Base-by-base conservation (phyloP, 2,329 filamentous ascomycete species). In the Fusarium sp. region DNA sequence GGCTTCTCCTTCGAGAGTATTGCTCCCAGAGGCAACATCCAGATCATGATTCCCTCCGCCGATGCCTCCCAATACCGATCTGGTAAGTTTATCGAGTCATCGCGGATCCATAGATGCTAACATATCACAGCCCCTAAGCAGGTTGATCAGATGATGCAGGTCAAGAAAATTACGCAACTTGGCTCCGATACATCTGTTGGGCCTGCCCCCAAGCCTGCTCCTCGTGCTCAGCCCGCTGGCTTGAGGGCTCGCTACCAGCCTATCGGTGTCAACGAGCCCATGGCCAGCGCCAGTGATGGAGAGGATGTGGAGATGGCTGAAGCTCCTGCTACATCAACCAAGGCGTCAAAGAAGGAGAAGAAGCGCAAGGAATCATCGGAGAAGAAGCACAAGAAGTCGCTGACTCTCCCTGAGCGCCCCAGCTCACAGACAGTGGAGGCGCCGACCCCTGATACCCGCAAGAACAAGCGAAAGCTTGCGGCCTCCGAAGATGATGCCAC, bases 201-300 rank as follows among this genome's bases (percentile, higher is more conserved):
- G 24, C 81, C 83, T 49, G 81, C 84, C 4, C 80, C 85, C 7
- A 81, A 85, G 60, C 87, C 83, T 63, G 78, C 84, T 3, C 82
- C 88, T 51, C 87, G 90, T 63, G 83, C 87, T 47, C 92, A 94
- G 77, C 91, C 92, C 2, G 84, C 86, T 73, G 90, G 89, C 9
- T 81, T 94, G 57, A 88, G 86, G 74, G 86, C 90, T 79, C 87
- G 91, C 34, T 94, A 87, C 78, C 85, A 86, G 57, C 91, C 92
- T 2, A 86, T 91, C 46, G 92, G 92, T 29, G 83, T 87, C 45
- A 75, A 74, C 61, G 75, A 72, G 24, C 62, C 77, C 30, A 74
- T 77, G 71, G 76, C 74, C 46, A 77, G 67, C 16, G 85, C 85
- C 69, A 83, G 83, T 74, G 83, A 83, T 14, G 83, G 85, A 18